Evolutionary conservation across 2,329 filamentous ascomycete species (phyloP).

Genomic region (Colletotrichum cuscutae): DNA sequence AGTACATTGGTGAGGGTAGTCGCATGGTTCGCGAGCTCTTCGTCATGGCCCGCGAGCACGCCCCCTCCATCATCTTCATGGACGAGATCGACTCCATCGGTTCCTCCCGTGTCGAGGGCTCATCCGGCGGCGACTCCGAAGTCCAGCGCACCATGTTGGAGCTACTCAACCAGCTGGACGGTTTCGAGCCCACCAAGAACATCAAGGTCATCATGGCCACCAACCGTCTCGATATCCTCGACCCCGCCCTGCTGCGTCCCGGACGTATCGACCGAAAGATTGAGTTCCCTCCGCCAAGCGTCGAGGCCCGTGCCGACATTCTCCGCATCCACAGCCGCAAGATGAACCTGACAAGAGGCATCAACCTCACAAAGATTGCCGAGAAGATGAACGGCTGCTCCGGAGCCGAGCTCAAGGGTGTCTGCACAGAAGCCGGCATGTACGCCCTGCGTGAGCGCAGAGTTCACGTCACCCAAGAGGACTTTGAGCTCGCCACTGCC

Average conservation of each 20-base stretch:
- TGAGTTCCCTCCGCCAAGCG: slow-evolving; percentile 96
- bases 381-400: slow-evolving; percentile 99
- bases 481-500: slow-evolving; percentile 97
- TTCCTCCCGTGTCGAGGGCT: slow-evolving; percentile 95
- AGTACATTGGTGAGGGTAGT: slow-evolving; percentile 98
- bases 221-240: slow-evolving; percentile 96
- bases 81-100: slow-evolving; percentile 99
- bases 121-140: slow-evolving; percentile 94
- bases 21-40: slow-evolving; percentile 99
- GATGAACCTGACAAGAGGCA: slow-evolving; percentile 98
- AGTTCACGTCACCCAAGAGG: slow-evolving; percentile 98
- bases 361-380: slow-evolving; percentile 97
- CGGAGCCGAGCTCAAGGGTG: slow-evolving; percentile 96
- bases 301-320: slow-evolving; percentile 97
- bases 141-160: slow-evolving; percentile 99
- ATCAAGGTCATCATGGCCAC: slow-evolving; percentile 99
- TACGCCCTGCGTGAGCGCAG: slow-evolving; percentile 94
- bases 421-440: slow-evolving; percentile 99
- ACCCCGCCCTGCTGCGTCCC: slow-evolving; percentile 93
- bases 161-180: slow-evolving; percentile 96
- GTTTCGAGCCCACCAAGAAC: slow-evolving; percentile 99
- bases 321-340: slow-evolving; percentile 96
- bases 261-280: slow-evolving; percentile 99
- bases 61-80: slow-evolving; percentile 99
- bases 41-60: slow-evolving; percentile 98